Percentiles rank a stretch among this genome's conserved stretches.
Conservation (phyloP, 768 basidiomycete species). For the Suillus tomentosus region DNA sequence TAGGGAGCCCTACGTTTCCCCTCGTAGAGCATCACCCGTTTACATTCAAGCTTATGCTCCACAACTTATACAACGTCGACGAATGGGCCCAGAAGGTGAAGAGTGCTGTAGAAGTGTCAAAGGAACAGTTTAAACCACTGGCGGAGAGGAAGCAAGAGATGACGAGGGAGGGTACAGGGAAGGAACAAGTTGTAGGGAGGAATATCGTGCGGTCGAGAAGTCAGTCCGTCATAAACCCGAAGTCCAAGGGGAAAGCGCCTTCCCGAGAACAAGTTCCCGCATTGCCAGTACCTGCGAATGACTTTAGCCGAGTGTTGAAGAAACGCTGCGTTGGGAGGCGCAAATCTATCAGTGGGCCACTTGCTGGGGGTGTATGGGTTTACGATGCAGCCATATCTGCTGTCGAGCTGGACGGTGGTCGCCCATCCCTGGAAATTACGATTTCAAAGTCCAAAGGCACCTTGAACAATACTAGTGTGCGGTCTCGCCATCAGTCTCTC, state of each 20-base stretch:
- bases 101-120: slow-evolving; percentile 52
- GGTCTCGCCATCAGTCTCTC: slow-evolving; percentile 30
- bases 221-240: slow-evolving; percentile 32
- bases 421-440: slow-evolving; percentile 25
- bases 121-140: slow-evolving; percentile 57
- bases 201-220: slow-evolving; percentile 35
- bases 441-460: slow-evolving; percentile 15
- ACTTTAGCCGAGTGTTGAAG: slow-evolving; percentile 44
- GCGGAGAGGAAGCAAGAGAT: slow-evolving; percentile 36
- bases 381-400: slow-evolving; percentile 54
- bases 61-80: slow-evolving; percentile 61
- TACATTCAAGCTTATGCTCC: slow-evolving; percentile 68
- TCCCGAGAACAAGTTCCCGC: slow-evolving; percentile 1
- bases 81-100: slow-evolving; percentile 62
- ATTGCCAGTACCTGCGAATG: slow-evolving; percentile 3
- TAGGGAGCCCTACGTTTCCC: slow-evolving; percentile 44
- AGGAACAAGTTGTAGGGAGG: slow-evolving; percentile 20
- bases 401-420: slow-evolving; percentile 32
- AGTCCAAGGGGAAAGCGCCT: slow-evolving; percentile 15
- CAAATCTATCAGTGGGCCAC: slow-evolving; percentile 42
- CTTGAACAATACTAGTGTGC: slow-evolving; percentile 5
- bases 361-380: slow-evolving; percentile 43
- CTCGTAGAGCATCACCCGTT: slow-evolving; percentile 48
- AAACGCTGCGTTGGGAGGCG: slow-evolving; percentile 57
- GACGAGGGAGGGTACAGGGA: slow-evolving; percentile 19